phyloP scores from a whole-genome alignment of 768 basidiomycete species.

The Mycena filopes region DNA sequence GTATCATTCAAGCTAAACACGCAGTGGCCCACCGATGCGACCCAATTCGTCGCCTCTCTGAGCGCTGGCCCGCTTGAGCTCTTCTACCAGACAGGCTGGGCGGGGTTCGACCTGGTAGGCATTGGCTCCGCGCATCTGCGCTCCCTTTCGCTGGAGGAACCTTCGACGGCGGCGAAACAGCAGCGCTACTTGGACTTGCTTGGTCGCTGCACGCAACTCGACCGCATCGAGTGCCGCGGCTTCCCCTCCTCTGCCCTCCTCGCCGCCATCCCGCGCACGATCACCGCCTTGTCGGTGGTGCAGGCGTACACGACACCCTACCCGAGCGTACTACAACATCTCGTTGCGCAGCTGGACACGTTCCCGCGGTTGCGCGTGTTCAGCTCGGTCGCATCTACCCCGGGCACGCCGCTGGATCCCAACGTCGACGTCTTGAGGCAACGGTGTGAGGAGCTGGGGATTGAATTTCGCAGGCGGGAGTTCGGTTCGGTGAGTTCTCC shows the following conservation, averaged over 20 bases:
- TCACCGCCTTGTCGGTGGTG: neutral
- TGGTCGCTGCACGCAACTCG: neutral
- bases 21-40: neutral
- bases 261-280: neutral
- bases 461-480: no score
- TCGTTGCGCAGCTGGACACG: neutral
- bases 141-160: neutral
- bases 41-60: neutral
- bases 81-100: neutral
- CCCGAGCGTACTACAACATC: no score
- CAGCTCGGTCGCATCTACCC: no score
- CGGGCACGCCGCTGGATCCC: neutral
- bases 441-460: neutral
- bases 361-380: neutral
- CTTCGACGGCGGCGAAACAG: no score
- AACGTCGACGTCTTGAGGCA: neutral
- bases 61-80: neutral
- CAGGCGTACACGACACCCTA: no score
- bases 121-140: neutral
- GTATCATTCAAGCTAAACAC: neutral
- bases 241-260: neutral
- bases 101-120: no score
- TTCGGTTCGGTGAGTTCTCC: no score
- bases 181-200: neutral
- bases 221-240: conserved; percentile 7